These are phyloP conservation scores for Trichomonascaceae sp. DNA, from an alignment of 1,139 yeast genomes.

Conservation along the genomic window DNA sequence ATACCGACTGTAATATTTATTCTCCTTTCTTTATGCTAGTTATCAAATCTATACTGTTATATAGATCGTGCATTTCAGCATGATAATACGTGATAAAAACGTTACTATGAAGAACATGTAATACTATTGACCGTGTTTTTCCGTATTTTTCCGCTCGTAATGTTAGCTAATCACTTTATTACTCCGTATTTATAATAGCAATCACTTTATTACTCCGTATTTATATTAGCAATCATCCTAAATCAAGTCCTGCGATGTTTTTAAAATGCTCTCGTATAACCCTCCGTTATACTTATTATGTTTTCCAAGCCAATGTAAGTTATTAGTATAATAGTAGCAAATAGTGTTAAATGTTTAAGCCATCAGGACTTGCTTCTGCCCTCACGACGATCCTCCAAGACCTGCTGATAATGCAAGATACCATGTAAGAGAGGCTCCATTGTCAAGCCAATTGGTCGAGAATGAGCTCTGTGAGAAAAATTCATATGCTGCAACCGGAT, in stretches of 20 bases:
- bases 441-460: conserved; percentile 53
- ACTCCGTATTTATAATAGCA: too few relatives aligned
- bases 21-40: background rate
- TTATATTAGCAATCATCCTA: background rate
- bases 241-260: background rate
- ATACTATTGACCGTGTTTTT: too few relatives aligned
- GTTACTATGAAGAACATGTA: too few relatives aligned
- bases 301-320: too few relatives aligned
- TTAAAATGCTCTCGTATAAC: background rate
- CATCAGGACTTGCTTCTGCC: background rate
- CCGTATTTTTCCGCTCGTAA: too few relatives aligned
- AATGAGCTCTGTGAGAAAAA: conserved; percentile 60
- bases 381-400: conserved; percentile 9
- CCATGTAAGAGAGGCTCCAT: conserved; percentile 91
- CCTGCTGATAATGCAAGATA: conserved; percentile 72
- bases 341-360: background rate
- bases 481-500: conserved; percentile 58
- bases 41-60: background rate
- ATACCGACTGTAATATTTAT: background rate
- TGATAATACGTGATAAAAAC: too few relatives aligned
- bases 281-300: too few relatives aligned
- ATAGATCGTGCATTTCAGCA: too few relatives aligned
- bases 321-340: background rate
- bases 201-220: too few relatives aligned
- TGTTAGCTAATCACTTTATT: too few relatives aligned